Conservation (phyloP, 2,329 filamentous ascomycete species). For the Periconia sp. region DNA sequence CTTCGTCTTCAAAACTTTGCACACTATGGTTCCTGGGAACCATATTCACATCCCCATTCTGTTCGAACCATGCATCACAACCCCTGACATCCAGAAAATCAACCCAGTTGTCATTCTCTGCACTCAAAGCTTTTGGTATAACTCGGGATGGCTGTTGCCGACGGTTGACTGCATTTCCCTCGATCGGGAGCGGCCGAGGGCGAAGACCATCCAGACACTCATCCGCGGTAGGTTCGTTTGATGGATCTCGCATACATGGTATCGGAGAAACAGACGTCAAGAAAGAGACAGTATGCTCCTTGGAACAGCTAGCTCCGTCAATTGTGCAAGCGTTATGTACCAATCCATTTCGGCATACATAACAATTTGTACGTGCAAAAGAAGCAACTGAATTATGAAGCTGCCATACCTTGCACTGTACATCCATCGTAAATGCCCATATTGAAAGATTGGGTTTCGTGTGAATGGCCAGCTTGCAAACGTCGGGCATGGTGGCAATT, state of each 20-base stretch:
- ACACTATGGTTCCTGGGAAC: not conserved
- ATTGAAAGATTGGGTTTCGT: constrained; percentile 49
- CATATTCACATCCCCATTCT: constrained; percentile 29
- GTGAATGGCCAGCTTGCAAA: constrained; percentile 56
- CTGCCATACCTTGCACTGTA: constrained; percentile 51
- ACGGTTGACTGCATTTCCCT: not conserved
- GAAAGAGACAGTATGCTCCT: constrained; percentile 12
- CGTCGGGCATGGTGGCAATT: constrained; percentile 48
- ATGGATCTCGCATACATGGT: not conserved
- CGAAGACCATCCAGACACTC: constrained; percentile 16
- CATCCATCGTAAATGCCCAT: constrained; percentile 55
- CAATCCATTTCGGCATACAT: constrained; percentile 27
- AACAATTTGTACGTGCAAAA: constrained; percentile 4
- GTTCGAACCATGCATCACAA: constrained; percentile 33
- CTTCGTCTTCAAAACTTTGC: not conserved
- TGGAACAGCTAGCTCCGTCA: constrained; percentile 14
- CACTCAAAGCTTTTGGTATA: constrained; percentile 22
- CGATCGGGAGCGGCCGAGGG: not conserved
- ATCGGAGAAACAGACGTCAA: not conserved
- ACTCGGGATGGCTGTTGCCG: not conserved
- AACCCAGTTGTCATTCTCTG: constrained; percentile 33
- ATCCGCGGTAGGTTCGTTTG: not conserved
- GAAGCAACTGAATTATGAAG: constrained; percentile 36
- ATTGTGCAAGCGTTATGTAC: constrained; percentile 18
- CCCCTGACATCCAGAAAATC: constrained; percentile 29